Percentiles rank a stretch among this genome's conserved stretches.
Evolutionary conservation across 805 yeast species (phyloP).

Genomic region (Candida dajiaensis): DNA sequence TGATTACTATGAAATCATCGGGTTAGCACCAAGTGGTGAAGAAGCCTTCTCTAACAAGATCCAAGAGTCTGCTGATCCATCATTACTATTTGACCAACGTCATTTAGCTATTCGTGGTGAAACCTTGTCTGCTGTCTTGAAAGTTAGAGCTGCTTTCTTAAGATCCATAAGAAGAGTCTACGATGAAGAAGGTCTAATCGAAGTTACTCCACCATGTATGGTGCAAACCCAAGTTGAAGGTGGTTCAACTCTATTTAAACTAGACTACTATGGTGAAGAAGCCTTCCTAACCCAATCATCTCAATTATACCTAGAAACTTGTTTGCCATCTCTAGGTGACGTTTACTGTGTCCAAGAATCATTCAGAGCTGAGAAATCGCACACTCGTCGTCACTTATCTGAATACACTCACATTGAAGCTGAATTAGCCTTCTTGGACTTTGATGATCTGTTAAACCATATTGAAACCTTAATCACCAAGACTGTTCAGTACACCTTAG

Average conservation of each 20-base stretch:
- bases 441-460: conserved; percentile 82
- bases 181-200: conserved; percentile 67
- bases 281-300: conserved; percentile 96
- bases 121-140: conserved; percentile 85
- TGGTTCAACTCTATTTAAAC: conserved; percentile 89
- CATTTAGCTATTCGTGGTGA: conserved; percentile 97
- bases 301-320: conserved; percentile 93
- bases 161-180: conserved; percentile 71
- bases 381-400: conserved; percentile 95
- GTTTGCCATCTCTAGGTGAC: conserved; percentile 94
- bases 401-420: conserved; percentile 98
- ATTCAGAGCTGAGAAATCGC: conserved; percentile 98
- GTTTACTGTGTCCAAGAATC: conserved; percentile 97
- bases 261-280: conserved; percentile 95
- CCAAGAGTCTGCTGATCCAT: conserved; percentile 91
- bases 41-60: conserved; percentile 93
- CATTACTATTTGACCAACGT: conserved; percentile 87
- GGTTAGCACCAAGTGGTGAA: conserved; percentile 94
- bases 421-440: conserved; percentile 81
- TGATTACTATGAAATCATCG: conserved; percentile 84
- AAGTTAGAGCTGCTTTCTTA: conserved; percentile 82
- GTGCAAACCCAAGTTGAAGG: conserved; percentile 99
- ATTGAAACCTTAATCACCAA: conserved; percentile 73
- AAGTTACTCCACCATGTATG: conserved; percentile 99
- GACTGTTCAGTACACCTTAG: conserved; percentile 68